These are phyloP conservation scores for Kodamaea neixiangensis DNA, from an alignment of 805 yeast genomes.

Conservation along the genomic window DNA sequence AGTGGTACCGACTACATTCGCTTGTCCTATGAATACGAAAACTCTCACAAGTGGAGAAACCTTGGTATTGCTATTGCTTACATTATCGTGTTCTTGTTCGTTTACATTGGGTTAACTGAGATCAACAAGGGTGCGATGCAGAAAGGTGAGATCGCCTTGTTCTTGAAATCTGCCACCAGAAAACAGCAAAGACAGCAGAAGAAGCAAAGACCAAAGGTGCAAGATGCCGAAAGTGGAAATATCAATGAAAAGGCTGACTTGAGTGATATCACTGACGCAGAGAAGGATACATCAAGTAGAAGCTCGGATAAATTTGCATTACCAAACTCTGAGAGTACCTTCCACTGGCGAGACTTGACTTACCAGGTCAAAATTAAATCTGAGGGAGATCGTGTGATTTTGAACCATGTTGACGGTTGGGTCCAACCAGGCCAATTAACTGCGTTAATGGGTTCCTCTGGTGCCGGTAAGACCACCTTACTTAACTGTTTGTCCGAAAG, in stretches of 20 bases:
- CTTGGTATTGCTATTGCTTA: conserved; percentile 63
- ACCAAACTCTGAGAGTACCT: conserved; percentile 45
- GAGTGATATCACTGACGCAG: conserved; percentile 32
- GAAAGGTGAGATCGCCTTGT: conserved; percentile 70
- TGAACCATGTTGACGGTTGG: conserved; percentile 75
- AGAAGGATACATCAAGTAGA: conserved; percentile 16
- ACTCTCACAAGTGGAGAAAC: conserved; percentile 61
- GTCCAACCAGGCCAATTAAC: conserved; percentile 82
- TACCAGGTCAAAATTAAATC: conserved; percentile 66
- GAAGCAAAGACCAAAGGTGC: conserved; percentile 19
- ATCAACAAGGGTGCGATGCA: conserved; percentile 61
- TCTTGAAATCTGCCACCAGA: conserved; percentile 50
- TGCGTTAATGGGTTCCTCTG: conserved; percentile 63
- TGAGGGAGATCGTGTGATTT: conserved; percentile 60
- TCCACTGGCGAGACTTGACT: conserved; percentile 77
- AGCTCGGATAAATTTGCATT: conserved; percentile 5
- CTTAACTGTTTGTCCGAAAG: conserved; percentile 39
- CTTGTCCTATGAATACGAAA: conserved; percentile 44
- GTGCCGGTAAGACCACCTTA: conserved; percentile 49
- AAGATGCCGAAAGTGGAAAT: conserved; percentile 26
- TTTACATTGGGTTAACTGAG: conserved; percentile 59
- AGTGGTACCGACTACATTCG: conserved; percentile 33
- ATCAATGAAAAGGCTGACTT: conserved; percentile 21
- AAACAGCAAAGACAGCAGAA: conserved; percentile 45
- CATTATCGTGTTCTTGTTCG: conserved; percentile 51